Base-by-base conservation (phyloP, 805 yeast species). In the Cyberlindnera japonica region DNA sequence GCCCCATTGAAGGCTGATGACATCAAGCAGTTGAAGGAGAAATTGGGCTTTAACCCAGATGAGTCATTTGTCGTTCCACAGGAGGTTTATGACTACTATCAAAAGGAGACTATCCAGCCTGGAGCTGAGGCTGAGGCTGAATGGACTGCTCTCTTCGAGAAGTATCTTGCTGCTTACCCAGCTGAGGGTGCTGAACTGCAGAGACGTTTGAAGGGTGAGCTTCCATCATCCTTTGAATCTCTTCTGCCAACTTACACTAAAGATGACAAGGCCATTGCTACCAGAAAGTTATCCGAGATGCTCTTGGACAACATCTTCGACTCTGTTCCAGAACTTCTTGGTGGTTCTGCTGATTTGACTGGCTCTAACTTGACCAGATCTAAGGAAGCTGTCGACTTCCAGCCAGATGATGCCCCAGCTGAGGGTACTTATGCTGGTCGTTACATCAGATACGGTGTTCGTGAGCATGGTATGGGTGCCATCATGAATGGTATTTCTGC, bases 381-480 rank as follows among this genome's bases (percentile, higher is more conserved):
- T 19, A 42, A 91, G 49, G 86, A 91, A 48, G 77, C 77, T 53
- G 18, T 15, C 12, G 96, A 90, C 67, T 91, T 90, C 90, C 96
- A 91, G 97, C 11, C 48, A 56, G 24, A 55, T 15, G 30, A 27
- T 15, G 30, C 30, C 12, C 30, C 30, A 27, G 30, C 30, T 15
- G 18, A 57, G 33, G 67, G 67, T 67, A 79, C 79, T 60, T 90
- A 83, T 74, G 47, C 79, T 41, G 98, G 98, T 63, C 81, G 96
- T 64, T 91, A 91, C 73, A 74, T 91, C 68, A 83, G 96, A 72
- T 91, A 83, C 66, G 98, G 98, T 81, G 95, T 91, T 50, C 84
- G 98, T 71, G 98, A 91, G 75, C 98, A 91, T 69, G 96, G 86
- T 65, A 88, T 91, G 97, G 96, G 96, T 71, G 96, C 97, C 50